Evolutionary conservation across 192 early-diverging fungal species (phyloP), one percentile per base, ranked within the genome.

Genomic region (Oehlia diaphana): DNA sequence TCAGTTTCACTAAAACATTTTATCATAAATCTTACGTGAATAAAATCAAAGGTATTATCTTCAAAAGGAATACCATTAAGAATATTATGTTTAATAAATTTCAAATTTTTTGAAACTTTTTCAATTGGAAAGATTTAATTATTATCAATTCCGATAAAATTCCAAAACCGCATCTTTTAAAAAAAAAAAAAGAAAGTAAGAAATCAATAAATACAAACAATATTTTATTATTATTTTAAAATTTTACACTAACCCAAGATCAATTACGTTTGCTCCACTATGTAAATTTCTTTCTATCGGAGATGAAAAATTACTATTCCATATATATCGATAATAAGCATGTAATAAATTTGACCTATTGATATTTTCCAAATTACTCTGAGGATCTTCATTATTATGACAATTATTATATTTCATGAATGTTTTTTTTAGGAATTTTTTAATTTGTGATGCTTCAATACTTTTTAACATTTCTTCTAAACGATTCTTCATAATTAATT

Each of bases 21-120:
- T 8, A 28, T 65, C 42, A 72, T 72, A 8, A 37, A 33, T 21
- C 39, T 47, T 5, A 72, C 7, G 12, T 49, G 70, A 47, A 72
- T 49, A 26, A 37, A 72, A 72, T 72, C 70, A 47, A 72, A 72
- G 10, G 42, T 72, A 49, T 72, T 26, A 42, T 72, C 70, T 14
- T 72, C 39, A 37, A 26, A 72, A 9, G 70, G 70, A 14, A 72
- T 35, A 16, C 37, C 35, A 23, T 37, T n/a, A 16, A 72, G 44
- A 35, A 72, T 19, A 44, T 72, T 47, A 12, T n/a, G 31, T 19
- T n/a, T 37, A 19, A 47, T 6, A 72, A 72, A 72, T 21, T 33
- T 44, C n/a, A 39, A 19, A 39, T 72, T 72, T 23, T 35, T 47
- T 10, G 70, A 19, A 12, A 28, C 8, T 10, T 28, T 28, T 65